A percentile compares a stretch with the other conserved stretches of the same genome.
These are phyloP conservation scores for Pseudogymnoascus sp. DNA, from an alignment of 2,329 filamentous ascomycete species.

Conservation along the genomic window DNA sequence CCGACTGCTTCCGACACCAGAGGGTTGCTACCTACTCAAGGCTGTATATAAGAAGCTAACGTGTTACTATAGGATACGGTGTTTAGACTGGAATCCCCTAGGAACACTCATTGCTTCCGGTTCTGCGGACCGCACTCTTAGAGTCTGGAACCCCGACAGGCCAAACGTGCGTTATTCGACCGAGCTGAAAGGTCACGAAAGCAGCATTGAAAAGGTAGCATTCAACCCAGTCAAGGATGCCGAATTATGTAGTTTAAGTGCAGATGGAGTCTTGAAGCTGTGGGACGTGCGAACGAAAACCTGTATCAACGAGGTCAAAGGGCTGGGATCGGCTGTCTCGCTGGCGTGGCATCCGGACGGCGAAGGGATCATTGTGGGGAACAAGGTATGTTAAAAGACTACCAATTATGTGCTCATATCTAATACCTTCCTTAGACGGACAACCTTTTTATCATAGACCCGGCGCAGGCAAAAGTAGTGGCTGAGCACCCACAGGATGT, in stretches of 20 bases:
- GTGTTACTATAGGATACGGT: conserved; percentile 52
- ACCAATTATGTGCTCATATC: conserved; percentile 42
- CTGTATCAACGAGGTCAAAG: conserved; percentile 62
- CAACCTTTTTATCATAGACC: conserved; percentile 55
- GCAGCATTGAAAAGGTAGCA: conserved; percentile 65
- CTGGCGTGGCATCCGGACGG: conserved; percentile 70
- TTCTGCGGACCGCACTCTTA: conserved; percentile 59
- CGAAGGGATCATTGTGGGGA: conserved; percentile 61
- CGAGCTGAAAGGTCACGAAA: conserved; percentile 61
- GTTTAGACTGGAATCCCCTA: conserved; percentile 82
- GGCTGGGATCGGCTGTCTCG: conserved; percentile 60
- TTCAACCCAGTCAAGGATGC: conserved; percentile 73
- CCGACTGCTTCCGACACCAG: neutral
- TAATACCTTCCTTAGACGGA: conserved; percentile 53
- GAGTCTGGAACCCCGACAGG: conserved; percentile 77
- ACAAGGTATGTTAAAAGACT: conserved; percentile 47
- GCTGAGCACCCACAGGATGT: conserved; percentile 53
- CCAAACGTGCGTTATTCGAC: conserved; percentile 67
- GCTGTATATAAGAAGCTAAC: neutral
- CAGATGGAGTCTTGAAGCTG: conserved; percentile 67
- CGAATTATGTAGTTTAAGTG: conserved; percentile 67
- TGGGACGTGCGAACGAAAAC: conserved; percentile 73
- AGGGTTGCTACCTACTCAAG: neutral
- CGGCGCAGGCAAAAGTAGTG: conserved; percentile 48
- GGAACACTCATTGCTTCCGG: conserved; percentile 81